phyloP scores from a whole-genome alignment of 73 alveolate species.

The Halteria grandinella region DNA sequence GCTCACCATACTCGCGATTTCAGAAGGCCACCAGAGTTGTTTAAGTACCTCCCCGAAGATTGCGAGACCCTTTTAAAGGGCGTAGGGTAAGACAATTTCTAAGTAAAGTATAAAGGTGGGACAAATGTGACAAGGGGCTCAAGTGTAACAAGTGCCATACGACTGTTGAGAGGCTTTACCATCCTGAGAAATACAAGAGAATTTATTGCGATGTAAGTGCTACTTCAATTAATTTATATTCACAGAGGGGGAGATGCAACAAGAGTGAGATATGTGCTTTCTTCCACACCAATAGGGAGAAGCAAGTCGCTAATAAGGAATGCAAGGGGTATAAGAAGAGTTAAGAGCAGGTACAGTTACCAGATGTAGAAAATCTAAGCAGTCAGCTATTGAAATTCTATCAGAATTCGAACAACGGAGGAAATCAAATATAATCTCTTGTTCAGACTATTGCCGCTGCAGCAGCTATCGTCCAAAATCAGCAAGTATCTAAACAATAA shows the following conservation, averaged over 20 bases:
- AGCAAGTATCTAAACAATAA: no score
- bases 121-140: constrained; percentile 47
- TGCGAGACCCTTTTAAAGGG: constrained; percentile 57
- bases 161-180: constrained; percentile 54
- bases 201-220: constrained; percentile 48
- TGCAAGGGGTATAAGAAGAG: no score
- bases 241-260: constrained; percentile 39
- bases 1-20: constrained; percentile 63
- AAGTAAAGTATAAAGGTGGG: constrained; percentile 38
- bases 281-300: constrained; percentile 34
- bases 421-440: no score
- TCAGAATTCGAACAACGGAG: no score
- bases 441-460: no score
- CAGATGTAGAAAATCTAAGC: no score
- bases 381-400: no score
- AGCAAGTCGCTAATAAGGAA: constrained; percentile 19
- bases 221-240: not conserved
- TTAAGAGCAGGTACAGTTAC: no score
- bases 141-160: constrained; percentile 55
- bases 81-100: constrained; percentile 30
- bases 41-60: constrained; percentile 63
- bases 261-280: constrained; percentile 54
- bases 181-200: constrained; percentile 56
- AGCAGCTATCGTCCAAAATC: no score
- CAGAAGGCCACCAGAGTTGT: constrained; percentile 68